Percentiles rank a stretch among this genome's conserved stretches.
These are phyloP conservation scores for Spergularia marina DNA, from an alignment of 148 eudicot genomes.

Conservation along the genomic window DNA sequence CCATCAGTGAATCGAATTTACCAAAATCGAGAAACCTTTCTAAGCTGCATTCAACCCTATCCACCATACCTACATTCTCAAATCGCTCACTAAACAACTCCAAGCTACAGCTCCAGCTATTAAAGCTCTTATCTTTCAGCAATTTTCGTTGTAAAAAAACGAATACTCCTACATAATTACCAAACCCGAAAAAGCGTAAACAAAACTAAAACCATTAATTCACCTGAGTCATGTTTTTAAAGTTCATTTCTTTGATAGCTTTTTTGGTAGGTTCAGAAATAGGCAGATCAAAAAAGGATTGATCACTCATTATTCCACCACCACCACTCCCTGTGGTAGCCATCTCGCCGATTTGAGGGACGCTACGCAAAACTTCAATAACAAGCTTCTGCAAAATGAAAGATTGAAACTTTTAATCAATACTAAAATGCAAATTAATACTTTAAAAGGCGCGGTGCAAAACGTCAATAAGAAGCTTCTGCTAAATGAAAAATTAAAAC, in stretches of 20 bases:
- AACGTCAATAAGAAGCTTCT: too few relatives aligned
- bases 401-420: too few relatives aligned
- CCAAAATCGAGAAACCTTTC: not conserved
- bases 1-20: not conserved
- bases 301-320: slow-evolving; percentile 70
- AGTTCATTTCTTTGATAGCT: slow-evolving; percentile 53
- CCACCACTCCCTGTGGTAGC: not conserved
- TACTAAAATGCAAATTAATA: too few relatives aligned
- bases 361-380: too few relatives aligned
- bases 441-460: too few relatives aligned
- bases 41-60: not conserved
- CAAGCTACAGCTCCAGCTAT: not conserved
- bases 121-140: too few relatives aligned
- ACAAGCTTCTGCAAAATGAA: too few relatives aligned
- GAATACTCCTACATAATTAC: not conserved
- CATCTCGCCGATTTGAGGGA: too few relatives aligned
- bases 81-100: not conserved
- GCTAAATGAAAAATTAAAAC: too few relatives aligned
- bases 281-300: slow-evolving; percentile 46
- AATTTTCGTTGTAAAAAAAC: too few relatives aligned
- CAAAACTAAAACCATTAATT: not conserved
- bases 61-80: not conserved
- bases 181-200: not conserved
- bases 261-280: slow-evolving; percentile 54
- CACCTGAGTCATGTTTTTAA: slow-evolving; percentile 79